These are phyloP conservation scores for Ceratocystis smalleyi DNA, from an alignment of 2,329 filamentous ascomycete species.

Conservation along the genomic window DNA sequence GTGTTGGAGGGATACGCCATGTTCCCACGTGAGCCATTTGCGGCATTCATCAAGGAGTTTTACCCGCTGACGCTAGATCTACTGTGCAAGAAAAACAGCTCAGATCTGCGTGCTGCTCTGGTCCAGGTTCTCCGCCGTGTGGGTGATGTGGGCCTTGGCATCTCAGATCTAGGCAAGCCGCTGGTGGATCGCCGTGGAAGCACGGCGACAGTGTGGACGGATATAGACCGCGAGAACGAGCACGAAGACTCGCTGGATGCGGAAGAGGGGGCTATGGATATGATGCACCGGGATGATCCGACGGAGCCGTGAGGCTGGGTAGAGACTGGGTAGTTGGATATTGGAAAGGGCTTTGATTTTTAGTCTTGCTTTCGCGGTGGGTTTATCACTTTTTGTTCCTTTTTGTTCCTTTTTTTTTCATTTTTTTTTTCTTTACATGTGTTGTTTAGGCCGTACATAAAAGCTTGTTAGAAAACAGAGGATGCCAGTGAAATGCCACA, in stretches of 20 bases:
- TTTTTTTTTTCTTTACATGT: background rate
- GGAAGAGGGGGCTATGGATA: slow-evolving; percentile 23
- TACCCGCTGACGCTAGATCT: slow-evolving; percentile 77
- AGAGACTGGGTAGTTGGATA: background rate
- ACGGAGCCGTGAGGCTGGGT: background rate
- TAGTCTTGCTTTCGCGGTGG: background rate
- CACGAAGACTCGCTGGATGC: slow-evolving; percentile 11
- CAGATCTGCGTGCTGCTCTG: slow-evolving; percentile 63
- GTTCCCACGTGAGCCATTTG: slow-evolving; percentile 69
- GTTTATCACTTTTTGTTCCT: background rate
- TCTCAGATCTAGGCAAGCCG: slow-evolving; percentile 28
- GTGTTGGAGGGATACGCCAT: slow-evolving; percentile 83
- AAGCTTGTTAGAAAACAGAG: background rate
- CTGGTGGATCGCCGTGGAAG: slow-evolving; percentile 26
- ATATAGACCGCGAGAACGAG: slow-evolving; percentile 18
- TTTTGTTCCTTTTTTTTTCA: no score
- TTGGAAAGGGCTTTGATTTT: background rate
- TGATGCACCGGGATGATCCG: slow-evolving; percentile 18
- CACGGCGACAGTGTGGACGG: slow-evolving; percentile 19
- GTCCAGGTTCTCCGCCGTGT: slow-evolving; percentile 65
- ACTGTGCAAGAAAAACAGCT: slow-evolving; percentile 62
- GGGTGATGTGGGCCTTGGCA: slow-evolving; percentile 57
- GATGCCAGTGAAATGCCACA: background rate
- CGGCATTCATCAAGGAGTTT: slow-evolving; percentile 63
- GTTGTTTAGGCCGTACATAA: background rate